Percentiles rank a stretch among this genome's conserved stretches.
Evolutionary conservation across 352 stramenopile species (phyloP).

Genomic region (Globisporangium polare): DNA sequence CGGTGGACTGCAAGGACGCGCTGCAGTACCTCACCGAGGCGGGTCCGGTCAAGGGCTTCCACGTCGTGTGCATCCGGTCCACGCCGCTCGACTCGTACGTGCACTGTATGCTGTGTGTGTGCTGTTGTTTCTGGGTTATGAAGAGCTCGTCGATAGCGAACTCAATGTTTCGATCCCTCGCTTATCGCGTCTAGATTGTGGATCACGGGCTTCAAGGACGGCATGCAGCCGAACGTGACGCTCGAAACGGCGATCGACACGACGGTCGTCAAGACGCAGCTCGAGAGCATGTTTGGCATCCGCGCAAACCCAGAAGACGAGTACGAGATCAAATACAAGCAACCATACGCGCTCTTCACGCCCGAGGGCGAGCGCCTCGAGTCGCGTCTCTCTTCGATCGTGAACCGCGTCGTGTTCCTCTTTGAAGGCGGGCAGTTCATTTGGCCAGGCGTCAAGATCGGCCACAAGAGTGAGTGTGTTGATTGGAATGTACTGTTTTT

Average conservation of each 20-base stretch:
- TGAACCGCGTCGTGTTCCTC: constrained; percentile 49
- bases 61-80: constrained; percentile 56
- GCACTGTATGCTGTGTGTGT: too few relatives aligned
- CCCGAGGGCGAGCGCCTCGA: constrained; percentile 40
- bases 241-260: constrained; percentile 32
- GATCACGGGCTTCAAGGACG: constrained; percentile 55
- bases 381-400: constrained; percentile 22
- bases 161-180: background rate
- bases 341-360: constrained; percentile 58
- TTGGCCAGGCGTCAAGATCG: constrained; percentile 55
- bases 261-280: constrained; percentile 21
- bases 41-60: constrained; percentile 57
- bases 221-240: constrained; percentile 21
- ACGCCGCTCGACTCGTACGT: constrained; percentile 34
- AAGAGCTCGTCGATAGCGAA: background rate
- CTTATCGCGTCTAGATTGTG: constrained; percentile 23
- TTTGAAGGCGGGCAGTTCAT: constrained; percentile 76
- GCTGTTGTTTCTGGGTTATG: background rate
- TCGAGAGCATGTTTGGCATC: constrained; percentile 40
- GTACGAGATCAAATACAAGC: constrained; percentile 45
- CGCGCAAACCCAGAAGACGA: constrained; percentile 18
- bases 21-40: constrained; percentile 48
- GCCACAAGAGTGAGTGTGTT: constrained; percentile 47
- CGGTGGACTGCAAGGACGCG: constrained; percentile 29
- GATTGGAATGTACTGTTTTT: background rate